A percentile compares a stretch with the other conserved stretches of the same genome.
Evolutionary conservation across 768 basidiomycete species (phyloP).

Genomic region (Coprinellus micaceus): DNA sequence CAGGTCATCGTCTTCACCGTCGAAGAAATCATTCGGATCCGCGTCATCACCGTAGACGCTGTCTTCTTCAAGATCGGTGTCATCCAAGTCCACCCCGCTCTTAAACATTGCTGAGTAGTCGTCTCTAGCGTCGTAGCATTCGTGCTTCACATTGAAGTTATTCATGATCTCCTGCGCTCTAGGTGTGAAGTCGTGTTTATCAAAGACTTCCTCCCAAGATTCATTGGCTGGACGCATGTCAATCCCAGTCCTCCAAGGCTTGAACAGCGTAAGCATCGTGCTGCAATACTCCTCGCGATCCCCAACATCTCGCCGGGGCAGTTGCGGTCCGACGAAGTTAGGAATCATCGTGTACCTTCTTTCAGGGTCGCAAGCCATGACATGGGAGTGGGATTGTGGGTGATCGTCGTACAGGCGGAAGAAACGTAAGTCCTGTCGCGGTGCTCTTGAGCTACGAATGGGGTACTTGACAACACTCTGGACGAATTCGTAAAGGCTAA

Average conservation of each 20-base stretch:
- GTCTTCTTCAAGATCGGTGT: too few relatives aligned
- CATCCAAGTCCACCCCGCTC: too few relatives aligned
- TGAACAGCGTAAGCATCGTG: conserved; percentile 31
- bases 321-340: conserved; percentile 27
- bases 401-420: background rate
- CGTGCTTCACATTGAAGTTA: conserved; percentile 24
- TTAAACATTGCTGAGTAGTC: too few relatives aligned
- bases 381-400: background rate
- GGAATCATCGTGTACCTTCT: conserved; percentile 12
- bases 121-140: conserved; percentile 25
- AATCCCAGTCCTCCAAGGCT: conserved; percentile 28
- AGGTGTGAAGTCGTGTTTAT: conserved; percentile 2
- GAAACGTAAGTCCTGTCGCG: background rate
- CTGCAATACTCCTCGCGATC: conserved; percentile 30
- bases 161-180: conserved; percentile 14
- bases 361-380: background rate
- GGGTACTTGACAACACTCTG: background rate
- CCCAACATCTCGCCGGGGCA: conserved; percentile 28
- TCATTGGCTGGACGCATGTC: conserved; percentile 21
- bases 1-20: too few relatives aligned
- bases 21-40: too few relatives aligned
- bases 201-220: conserved; percentile 24
- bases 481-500: conserved; percentile 28
- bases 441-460: background rate
- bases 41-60: too few relatives aligned